Conservation (phyloP, 1,284 basidiomycete species). For the Sphagnurus paluster region DNA sequence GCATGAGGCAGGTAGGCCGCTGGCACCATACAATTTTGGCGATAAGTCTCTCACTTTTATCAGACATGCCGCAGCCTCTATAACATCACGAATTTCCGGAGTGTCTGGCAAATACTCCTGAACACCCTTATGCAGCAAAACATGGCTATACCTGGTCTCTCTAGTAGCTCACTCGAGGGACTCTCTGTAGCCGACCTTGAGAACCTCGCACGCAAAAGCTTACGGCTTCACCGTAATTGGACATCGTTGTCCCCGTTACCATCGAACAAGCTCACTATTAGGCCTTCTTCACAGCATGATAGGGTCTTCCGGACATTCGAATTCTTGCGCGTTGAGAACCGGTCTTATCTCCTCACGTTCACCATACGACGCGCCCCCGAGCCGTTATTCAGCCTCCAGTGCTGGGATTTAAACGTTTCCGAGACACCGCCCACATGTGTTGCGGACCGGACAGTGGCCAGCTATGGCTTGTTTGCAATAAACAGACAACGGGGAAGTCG, state of each 20-base stretch:
- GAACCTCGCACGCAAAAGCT: slow-evolving; percentile 33
- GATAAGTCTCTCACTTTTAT: slow-evolving; percentile 1
- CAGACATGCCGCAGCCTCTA: slow-evolving; percentile 51
- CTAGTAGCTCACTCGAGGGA: slow-evolving; percentile 26
- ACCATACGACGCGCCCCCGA: slow-evolving; percentile 24
- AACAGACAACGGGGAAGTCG: slow-evolving; percentile 33
- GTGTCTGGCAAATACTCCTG: slow-evolving; percentile 52
- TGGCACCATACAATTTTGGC: background rate
- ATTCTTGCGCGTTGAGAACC: slow-evolving; percentile 41
- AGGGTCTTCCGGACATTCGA: slow-evolving; percentile 38
- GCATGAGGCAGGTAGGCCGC: slow-evolving; percentile 34
- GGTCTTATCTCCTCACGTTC: slow-evolving; percentile 47
- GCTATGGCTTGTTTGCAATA: slow-evolving; percentile 39
- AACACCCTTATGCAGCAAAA: slow-evolving; percentile 39
- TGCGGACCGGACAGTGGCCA: slow-evolving; percentile 33
- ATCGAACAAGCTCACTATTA: slow-evolving; percentile 27
- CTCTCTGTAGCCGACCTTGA: slow-evolving; percentile 47
- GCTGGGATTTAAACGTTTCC: slow-evolving; percentile 47
- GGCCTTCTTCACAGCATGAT: slow-evolving; percentile 20
- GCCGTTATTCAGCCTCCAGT: slow-evolving; percentile 41
- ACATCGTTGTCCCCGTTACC: slow-evolving; percentile 37
- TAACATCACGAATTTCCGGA: slow-evolving; percentile 42
- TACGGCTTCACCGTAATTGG: slow-evolving; percentile 50
- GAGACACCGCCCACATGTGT: slow-evolving; percentile 37
- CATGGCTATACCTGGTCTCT: slow-evolving; percentile 47